phyloP scores from a whole-genome alignment of 208 protist genomes.

The Leishmania tropica region DNA sequence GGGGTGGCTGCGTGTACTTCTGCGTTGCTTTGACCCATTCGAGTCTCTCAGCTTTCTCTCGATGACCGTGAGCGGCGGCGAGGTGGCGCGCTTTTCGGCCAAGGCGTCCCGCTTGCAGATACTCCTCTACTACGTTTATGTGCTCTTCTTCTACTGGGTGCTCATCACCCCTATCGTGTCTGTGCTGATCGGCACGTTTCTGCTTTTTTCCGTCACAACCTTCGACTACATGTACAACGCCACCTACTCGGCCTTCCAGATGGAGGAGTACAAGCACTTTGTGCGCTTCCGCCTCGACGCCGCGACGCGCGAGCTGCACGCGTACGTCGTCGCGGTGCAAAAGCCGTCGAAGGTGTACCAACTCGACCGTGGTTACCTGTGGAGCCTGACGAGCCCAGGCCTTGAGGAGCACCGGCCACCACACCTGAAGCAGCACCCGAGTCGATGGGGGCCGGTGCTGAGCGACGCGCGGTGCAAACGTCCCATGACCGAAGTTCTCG shows the following conservation, averaged over 20 bases:
- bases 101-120: conserved; percentile 49
- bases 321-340: conserved; percentile 65
- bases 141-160: conserved; percentile 84
- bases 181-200: conserved; percentile 74
- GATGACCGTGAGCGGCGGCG: conserved; percentile 43
- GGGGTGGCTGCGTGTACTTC: conserved; percentile 26
- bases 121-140: conserved; percentile 64
- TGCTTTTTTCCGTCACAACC: conserved; percentile 66
- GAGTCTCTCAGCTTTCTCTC: conserved; percentile 71
- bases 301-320: conserved; percentile 58
- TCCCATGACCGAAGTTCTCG: conserved; percentile 41
- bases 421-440: conserved; percentile 62
- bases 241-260: conserved; percentile 85
- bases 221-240: conserved; percentile 83
- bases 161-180: conserved; percentile 77
- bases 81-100: conserved; percentile 44
- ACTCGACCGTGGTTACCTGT: conserved; percentile 47
- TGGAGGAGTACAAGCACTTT: conserved; percentile 89
- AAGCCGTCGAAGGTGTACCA: conserved; percentile 72
- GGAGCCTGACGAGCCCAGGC: conserved; percentile 29
- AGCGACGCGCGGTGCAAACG: conserved; percentile 12
- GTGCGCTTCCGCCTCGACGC: conserved; percentile 69
- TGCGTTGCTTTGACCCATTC: conserved; percentile 59
- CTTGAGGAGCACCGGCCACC: conserved; percentile 52
- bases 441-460: conserved; percentile 59